These are phyloP conservation scores for Retiboletus fuscus DNA, from an alignment of 1,284 basidiomycete species.

Conservation along the genomic window DNA sequence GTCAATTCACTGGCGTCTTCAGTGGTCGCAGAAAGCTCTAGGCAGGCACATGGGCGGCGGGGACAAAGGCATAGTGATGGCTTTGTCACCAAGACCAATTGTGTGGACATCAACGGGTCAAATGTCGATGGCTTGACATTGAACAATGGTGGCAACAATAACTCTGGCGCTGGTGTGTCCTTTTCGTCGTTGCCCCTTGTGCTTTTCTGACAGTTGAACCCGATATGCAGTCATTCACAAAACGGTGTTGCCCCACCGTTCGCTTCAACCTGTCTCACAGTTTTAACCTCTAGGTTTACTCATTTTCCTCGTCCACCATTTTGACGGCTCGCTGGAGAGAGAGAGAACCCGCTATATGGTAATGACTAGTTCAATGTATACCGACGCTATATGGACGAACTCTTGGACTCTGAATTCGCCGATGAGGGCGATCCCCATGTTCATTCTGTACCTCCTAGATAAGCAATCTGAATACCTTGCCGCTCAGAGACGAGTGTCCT, in stretches of 20 bases:
- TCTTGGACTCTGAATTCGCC: too few relatives aligned
- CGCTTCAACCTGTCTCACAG: background rate
- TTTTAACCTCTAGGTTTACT: background rate
- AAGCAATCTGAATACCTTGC: background rate
- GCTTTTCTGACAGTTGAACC: background rate
- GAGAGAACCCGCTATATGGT: constrained; percentile 3
- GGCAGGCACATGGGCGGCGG: background rate
- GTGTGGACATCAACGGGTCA: constrained; percentile 19
- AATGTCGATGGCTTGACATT: constrained; percentile 28
- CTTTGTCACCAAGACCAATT: constrained; percentile 21
- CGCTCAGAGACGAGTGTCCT: too few relatives aligned
- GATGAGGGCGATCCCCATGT: background rate
- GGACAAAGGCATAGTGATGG: background rate
- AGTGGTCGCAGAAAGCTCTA: background rate
- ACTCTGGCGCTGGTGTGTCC: constrained; percentile 33
- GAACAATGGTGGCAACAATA: constrained; percentile 23
- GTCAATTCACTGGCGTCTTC: constrained; percentile 4
- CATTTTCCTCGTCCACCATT: background rate
- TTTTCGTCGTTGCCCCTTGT: background rate
- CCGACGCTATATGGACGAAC: background rate
- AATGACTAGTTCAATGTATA: background rate
- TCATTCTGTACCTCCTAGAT: background rate
- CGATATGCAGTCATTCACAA: constrained; percentile 26
- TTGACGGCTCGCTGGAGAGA: too few relatives aligned
- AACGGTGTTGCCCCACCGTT: background rate